phyloP scores from a whole-genome alignment of 306 rosid genomes.

The Crotalaria pallida region DNA sequence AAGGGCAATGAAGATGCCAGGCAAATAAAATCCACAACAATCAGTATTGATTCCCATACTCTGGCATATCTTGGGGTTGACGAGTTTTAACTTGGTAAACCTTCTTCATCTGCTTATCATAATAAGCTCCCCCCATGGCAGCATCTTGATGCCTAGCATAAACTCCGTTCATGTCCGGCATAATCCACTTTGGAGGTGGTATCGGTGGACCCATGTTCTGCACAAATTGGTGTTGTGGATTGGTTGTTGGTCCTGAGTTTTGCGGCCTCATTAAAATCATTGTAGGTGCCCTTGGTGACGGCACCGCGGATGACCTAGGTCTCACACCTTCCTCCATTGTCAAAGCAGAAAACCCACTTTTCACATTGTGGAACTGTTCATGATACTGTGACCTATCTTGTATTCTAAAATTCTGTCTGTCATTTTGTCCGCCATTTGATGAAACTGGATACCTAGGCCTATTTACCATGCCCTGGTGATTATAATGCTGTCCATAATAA shows the following conservation, averaged over 20 bases:
- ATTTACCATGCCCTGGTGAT: conserved; percentile 43
- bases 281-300: conserved; percentile 29
- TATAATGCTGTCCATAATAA: conserved; percentile 44
- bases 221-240: conserved; percentile 35
- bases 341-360: conserved; percentile 43
- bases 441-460: conserved; percentile 54
- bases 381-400: conserved; percentile 47
- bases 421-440: conserved; percentile 59
- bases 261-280: conserved; percentile 28
- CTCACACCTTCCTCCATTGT: conserved; percentile 43
- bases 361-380: conserved; percentile 46
- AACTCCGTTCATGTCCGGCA: conserved; percentile 42
- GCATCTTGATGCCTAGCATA: conserved; percentile 50
- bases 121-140: conserved; percentile 36
- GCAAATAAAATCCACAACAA: conserved; percentile 24
- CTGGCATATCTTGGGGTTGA: conserved; percentile 40
- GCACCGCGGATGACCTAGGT: conserved; percentile 33
- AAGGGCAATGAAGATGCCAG: conserved; percentile 18
- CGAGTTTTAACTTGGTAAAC: conserved; percentile 60
- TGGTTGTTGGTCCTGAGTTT: conserved; percentile 38
- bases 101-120: conserved; percentile 58
- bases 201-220: conserved; percentile 59
- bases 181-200: conserved; percentile 90
- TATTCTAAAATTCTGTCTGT: conserved; percentile 49
- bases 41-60: conserved; percentile 36